Percentiles rank a stretch among this genome's conserved stretches.
phyloP scores from a whole-genome alignment of 176 grass and related monocot genomes.

The barley (Hordeum vulgare) region MorexV3_pseudomolecules_assembly NC_058520.1:259349386-259349885 shows the following conservation, averaged over 20 bases:
- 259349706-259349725: conserved; percentile 90
- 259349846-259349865: background rate
- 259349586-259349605: conserved; percentile 81
- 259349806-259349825: background rate
- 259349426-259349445: conserved; percentile 92
- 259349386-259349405: conserved; percentile 69
- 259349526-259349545: background rate
- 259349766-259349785: conserved; percentile 13
- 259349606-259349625: conserved; percentile 89
- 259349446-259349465: conserved; percentile 96
- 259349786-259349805: background rate
- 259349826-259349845: background rate
- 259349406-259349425: conserved; percentile 90
- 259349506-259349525: background rate
- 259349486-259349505: conserved; percentile 87
- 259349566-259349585: background rate
- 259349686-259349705: conserved; percentile 74
- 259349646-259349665: conserved; percentile 88
- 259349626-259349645: conserved; percentile 71
- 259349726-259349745: conserved; percentile 90
- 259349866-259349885: background rate
- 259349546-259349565: background rate
- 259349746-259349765: conserved; percentile 95
- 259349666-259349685: conserved; percentile 54
- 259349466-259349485: conserved; percentile 91